A percentile compares a stretch with the other conserved stretches of the same genome.
Evolutionary conservation across 129 eudicot species (phyloP).

Genomic region (Silybum marianum): DNA sequence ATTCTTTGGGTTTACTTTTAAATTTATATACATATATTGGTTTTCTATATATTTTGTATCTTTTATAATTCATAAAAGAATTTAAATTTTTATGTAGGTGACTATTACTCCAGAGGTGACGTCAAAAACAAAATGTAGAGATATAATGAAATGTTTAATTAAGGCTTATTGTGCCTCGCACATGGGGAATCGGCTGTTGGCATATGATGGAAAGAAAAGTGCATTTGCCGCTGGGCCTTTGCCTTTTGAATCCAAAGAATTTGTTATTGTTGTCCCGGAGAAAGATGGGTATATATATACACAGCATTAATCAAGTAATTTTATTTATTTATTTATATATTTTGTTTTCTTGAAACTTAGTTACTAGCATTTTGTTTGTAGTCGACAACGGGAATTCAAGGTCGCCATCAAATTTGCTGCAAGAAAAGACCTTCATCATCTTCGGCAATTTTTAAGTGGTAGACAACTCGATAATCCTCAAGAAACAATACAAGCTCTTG

Average conservation of each 20-base stretch:
- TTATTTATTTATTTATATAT: not conserved
- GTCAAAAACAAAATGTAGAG: constrained; percentile 54
- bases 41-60: no score
- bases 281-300: constrained; percentile 22
- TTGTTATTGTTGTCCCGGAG: constrained; percentile 44
- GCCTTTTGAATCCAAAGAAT: constrained; percentile 65
- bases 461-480: constrained; percentile 60
- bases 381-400: constrained; percentile 53
- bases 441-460: constrained; percentile 43
- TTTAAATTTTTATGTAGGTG: constrained; percentile 40
- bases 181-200: constrained; percentile 45
- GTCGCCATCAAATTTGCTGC: constrained; percentile 66
- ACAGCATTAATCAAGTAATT: no score
- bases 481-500: constrained; percentile 72
- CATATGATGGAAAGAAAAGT: constrained; percentile 79
- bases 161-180: constrained; percentile 33
- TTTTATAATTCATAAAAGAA: no score
- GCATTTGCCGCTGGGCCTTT: constrained; percentile 59
- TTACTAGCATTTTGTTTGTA: constrained; percentile 1
- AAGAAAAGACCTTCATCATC: constrained; percentile 45
- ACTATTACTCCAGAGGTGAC: constrained; percentile 63
- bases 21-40: no score
- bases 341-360: not conserved
- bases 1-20: no score
- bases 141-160: constrained; percentile 33